Evolutionary conservation across 257 asterid species (phyloP), one percentile per base, ranked within the genome.

Genomic region (Solanum sitiens): DNA sequence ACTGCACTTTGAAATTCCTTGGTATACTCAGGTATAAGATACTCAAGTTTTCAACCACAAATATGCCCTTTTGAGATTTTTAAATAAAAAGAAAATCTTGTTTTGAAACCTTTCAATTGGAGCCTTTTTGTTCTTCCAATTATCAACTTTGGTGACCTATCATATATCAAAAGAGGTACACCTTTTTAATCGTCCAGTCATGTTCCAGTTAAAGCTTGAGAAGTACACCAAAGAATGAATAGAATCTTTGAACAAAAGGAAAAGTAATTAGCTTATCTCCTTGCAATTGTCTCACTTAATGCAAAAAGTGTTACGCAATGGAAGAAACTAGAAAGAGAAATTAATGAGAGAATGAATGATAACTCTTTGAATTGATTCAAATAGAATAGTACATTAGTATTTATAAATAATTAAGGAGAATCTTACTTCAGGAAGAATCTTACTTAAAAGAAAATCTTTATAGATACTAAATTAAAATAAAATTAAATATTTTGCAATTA

Each of bases 251-350:
- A 44, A 44, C 21, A 44, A 77, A 44, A n/a, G 40, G 84, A 0
- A 77, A 44, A 44, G 3, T 44, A 25, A 4, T 74, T 83, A 97
- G 90, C 89, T 95, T 97, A 79, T 95, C 98, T 44, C 99, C 99
- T 89, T 95, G 99, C n/a, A 97, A 86, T 65, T 65, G 98, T 95
- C 90, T 96, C 99, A 90, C 98, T 94, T 91, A 97, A 79, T 0
- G 99, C 96, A 61, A 97, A 97, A 32, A 97, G 98, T 21, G 98
- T 27, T 27, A 27, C 1, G 30, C 1, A 27, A 27, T 27, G 30
- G 30, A 27, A 27, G 30, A 27, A n/a, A n/a, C n/a, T n/a, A n/a
- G n/a, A n/a, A n/a, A 27, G 30, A 27, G 30, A 27, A 27, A 27
- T 27, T 27, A 27, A 27, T 1, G 30, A 27, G 1, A 27, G 30